Percentiles rank a stretch among this genome's conserved stretches.
phyloP scores from a whole-genome alignment of 345 rosid species.

The Camelina laxa region DNA sequence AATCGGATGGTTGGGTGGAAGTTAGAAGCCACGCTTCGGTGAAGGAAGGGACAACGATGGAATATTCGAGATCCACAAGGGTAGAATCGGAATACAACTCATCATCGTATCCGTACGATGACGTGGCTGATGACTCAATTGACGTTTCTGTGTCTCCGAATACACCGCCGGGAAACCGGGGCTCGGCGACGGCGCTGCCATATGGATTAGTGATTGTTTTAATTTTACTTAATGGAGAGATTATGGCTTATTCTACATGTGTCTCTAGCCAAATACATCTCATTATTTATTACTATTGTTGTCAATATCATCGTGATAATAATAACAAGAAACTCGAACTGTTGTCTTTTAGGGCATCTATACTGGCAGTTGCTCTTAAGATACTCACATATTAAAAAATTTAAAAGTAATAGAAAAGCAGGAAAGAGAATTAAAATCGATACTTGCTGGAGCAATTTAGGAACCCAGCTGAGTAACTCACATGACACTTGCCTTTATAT shows the following conservation, averaged over 20 bases:
- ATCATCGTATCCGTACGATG: conserved; percentile 10
- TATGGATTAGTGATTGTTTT: conserved; percentile 18
- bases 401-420: no score
- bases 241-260: neutral
- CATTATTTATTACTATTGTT: conserved; percentile 12
- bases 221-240: neutral
- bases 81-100: conserved; percentile 11
- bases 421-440: no score
- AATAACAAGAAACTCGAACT: conserved; percentile 3
- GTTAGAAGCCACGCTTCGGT: conserved; percentile 46
- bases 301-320: neutral
- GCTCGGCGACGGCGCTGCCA: conserved; percentile 23
- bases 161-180: conserved; percentile 17
- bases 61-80: conserved; percentile 23
- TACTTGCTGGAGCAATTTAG: no score
- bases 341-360: conserved; percentile 40
- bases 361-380: no score
- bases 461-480: no score
- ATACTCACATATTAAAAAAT: no score
- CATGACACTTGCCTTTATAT: no score
- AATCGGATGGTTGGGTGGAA: conserved; percentile 60
- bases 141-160: neutral
- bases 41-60: conserved; percentile 37
- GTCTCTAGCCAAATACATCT: neutral
- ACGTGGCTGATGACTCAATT: conserved; percentile 27